Conservation (phyloP, 148 eudicot genomes). For the Diospyros lotus region DNA sequence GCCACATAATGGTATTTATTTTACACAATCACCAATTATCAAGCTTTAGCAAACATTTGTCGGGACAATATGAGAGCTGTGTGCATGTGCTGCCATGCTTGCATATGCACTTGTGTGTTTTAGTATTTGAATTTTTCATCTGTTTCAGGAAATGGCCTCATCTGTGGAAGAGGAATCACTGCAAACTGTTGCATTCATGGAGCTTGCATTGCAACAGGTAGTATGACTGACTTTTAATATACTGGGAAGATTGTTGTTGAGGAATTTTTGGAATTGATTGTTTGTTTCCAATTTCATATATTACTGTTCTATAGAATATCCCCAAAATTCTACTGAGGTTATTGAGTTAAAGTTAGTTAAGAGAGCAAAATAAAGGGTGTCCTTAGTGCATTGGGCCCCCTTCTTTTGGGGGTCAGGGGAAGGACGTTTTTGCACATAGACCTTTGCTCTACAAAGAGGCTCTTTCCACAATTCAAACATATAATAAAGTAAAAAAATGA, state of each 20-base stretch:
- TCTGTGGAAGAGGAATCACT: slow-evolving; percentile 9
- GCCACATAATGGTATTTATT: too few relatives aligned
- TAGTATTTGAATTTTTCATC: background rate
- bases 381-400: too few relatives aligned
- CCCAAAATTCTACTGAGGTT: too few relatives aligned
- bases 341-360: too few relatives aligned
- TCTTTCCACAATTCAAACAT: too few relatives aligned
- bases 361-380: too few relatives aligned
- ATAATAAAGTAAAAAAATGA: background rate
- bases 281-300: background rate
- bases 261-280: background rate
- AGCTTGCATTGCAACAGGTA: slow-evolving; percentile 67
- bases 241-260: background rate
- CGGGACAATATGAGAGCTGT: too few relatives aligned
- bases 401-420: too few relatives aligned
- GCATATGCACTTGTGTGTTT: background rate
- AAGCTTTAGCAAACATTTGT: too few relatives aligned
- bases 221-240: background rate
- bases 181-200: slow-evolving; percentile 42
- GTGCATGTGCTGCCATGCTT: background rate
- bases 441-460: too few relatives aligned
- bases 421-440: too few relatives aligned
- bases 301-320: background rate
- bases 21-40: too few relatives aligned
- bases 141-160: slow-evolving; percentile 25